A percentile compares a stretch with the other conserved stretches of the same genome.
Evolutionary conservation across 2,329 filamentous ascomycete genomes (phyloP).

Genomic region (Podosphaera xanthii): DNA sequence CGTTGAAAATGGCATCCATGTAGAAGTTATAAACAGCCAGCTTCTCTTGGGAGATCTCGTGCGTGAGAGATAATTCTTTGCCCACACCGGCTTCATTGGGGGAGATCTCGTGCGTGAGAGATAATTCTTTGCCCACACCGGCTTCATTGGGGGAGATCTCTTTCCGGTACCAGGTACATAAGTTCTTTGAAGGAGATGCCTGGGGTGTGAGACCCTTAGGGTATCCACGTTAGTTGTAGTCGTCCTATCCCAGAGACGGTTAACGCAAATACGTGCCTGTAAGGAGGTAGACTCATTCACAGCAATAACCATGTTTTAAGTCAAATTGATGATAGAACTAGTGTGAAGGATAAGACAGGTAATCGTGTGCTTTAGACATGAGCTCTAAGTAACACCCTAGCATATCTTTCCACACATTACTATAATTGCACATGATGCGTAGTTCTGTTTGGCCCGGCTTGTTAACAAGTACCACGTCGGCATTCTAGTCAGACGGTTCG

Average conservation of each 20-base stretch:
- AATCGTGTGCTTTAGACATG: constrained; percentile 1
- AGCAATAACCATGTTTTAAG: constrained; percentile 2
- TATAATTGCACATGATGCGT: constrained; percentile 2
- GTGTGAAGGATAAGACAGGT: background rate
- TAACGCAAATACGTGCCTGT: background rate
- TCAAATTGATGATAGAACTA: background rate
- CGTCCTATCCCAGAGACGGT: background rate
- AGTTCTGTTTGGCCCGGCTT: background rate
- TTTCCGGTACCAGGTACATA: background rate
- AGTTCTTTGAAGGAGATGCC: background rate
- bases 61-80: background rate
- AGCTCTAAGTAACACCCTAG: background rate
- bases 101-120: background rate
- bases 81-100: background rate
- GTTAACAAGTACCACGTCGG: background rate
- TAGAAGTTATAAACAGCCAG: background rate
- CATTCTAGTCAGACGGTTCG: background rate
- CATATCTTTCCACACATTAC: constrained; percentile 1
- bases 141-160: background rate
- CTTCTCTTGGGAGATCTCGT: background rate
- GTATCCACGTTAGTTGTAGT: background rate
- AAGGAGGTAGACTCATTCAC: background rate
- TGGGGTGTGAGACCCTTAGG: background rate
- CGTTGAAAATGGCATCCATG: background rate
- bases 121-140: background rate